Evolutionary conservation across 805 yeast species (phyloP).

Genomic region (Ogataea nonfermentans): DNA sequence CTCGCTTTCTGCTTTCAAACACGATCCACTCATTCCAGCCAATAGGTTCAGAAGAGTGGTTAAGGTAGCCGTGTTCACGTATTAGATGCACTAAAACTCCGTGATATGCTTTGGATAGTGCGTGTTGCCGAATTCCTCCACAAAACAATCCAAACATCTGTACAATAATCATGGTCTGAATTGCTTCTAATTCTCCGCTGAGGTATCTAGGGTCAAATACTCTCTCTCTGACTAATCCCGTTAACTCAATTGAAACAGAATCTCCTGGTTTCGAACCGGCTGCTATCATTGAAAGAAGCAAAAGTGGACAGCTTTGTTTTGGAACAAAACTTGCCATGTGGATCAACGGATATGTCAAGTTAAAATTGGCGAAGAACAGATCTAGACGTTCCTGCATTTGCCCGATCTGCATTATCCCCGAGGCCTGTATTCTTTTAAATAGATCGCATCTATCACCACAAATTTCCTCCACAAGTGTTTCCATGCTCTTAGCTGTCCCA

Average conservation of each 20-base stretch:
- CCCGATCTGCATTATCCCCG: slow-evolving; percentile 1
- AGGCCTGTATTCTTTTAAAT: not conserved
- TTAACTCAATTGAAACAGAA: not conserved
- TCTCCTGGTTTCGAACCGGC: slow-evolving; percentile 11
- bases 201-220: slow-evolving; percentile 8
- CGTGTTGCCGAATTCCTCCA: slow-evolving; percentile 13
- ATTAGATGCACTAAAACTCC: slow-evolving; percentile 15
- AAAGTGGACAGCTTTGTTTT: not conserved
- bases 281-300: slow-evolving; percentile 12
- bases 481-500: not conserved
- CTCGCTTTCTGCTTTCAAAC: slow-evolving; percentile 15
- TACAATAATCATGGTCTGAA: slow-evolving; percentile 16
- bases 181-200: slow-evolving; percentile 9
- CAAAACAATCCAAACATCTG: slow-evolving; percentile 12
- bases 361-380: slow-evolving; percentile 13
- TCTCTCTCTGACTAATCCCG: not conserved
- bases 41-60: not conserved
- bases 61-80: slow-evolving; percentile 10
- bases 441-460: not conserved
- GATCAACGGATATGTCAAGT: slow-evolving; percentile 16
- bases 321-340: slow-evolving; percentile 15
- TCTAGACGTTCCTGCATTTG: slow-evolving; percentile 11
- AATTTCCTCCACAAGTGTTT: not conserved
- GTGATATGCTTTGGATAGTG: slow-evolving; percentile 7
- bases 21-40: slow-evolving; percentile 14